A percentile compares a stretch with the other conserved stretches of the same genome.
phyloP scores from a whole-genome alignment of 148 eudicot species.

The Persicaria tinctoria region DNA sequence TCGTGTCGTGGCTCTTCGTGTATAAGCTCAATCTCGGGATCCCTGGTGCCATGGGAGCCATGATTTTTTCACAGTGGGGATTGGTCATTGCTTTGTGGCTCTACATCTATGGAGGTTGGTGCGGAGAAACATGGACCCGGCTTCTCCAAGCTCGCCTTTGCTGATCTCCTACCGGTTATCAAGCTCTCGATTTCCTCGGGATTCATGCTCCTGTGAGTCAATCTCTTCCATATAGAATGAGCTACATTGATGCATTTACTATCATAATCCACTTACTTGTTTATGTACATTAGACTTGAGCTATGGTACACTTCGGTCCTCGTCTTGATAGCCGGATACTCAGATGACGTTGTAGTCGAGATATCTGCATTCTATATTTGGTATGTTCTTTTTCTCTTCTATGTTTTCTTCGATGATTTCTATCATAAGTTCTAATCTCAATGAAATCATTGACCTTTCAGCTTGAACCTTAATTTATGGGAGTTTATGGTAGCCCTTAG shows the following conservation, averaged over 20 bases:
- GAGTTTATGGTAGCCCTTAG: slow-evolving; percentile 1
- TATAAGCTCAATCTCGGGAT: background rate
- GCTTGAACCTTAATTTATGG: slow-evolving; percentile 5
- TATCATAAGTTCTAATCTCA: background rate
- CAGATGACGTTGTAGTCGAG: background rate
- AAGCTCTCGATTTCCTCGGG: slow-evolving; percentile 32
- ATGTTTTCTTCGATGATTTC: background rate
- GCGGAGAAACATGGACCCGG: slow-evolving; percentile 32
- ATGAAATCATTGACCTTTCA: background rate
- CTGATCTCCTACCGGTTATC: slow-evolving; percentile 21
- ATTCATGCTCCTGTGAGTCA: slow-evolving; percentile 29
- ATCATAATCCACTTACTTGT: background rate
- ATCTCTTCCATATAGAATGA: background rate
- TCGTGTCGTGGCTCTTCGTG: slow-evolving; percentile 14
- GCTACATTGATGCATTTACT: background rate
- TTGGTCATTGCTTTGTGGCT: background rate
- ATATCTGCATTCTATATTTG: background rate
- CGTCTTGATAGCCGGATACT: slow-evolving; percentile 12
- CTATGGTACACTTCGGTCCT: slow-evolving; percentile 11
- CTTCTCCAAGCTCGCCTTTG: slow-evolving; percentile 23
- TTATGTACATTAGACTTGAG: background rate
- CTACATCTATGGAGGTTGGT: slow-evolving; percentile 21
- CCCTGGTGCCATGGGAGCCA: slow-evolving; percentile 16
- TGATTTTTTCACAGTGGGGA: slow-evolving; percentile 6
- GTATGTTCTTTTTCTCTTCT: background rate